Evolutionary conservation across 2,329 filamentous ascomycete species (phyloP), one percentile per base, ranked within the genome.

Genomic region (Cryphonectria radicalis): DNA sequence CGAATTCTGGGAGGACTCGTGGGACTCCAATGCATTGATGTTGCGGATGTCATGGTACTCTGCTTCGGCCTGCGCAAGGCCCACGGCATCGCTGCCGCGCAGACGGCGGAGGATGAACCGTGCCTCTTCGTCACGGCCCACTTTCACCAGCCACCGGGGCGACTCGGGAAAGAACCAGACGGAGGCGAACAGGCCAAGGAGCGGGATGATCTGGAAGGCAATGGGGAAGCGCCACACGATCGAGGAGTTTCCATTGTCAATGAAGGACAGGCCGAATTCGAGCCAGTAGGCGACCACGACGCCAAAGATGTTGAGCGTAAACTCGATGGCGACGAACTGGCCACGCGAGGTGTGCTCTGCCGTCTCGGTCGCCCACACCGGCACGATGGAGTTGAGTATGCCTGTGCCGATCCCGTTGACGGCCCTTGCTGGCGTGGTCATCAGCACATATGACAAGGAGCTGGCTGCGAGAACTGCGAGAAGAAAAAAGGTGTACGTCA

Each of bases 351-450:
- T 92, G 76, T 92, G 89, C 55, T 91, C 87, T 0, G 90, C 88
- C 0, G 89, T 91, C 79, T 93, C 91, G 0, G 91, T 91, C 0
- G 90, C 90, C 90, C 90, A 93, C 4, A 92, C 90, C 0, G 91
- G 91, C 0, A 91, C 87, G 73, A 93, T 92, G 10, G 90, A 88
- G 76, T 92, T 93, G 50, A 93, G 78, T 66, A 92, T 88, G 35
- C 91, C 91, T 2, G 90, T 93, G 4, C 91, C 91, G 63, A 90
- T 87, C 6, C 90, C 89, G 69, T 90, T 91, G 50, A 91, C 82
- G 22, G 87, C 81, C 42, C 89, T 87, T 17, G 88, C 86, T 84
- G 6, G 73, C 13, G 22, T 28, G 3, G 42, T 35, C 40, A 40
- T 64, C 37, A 64, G 62, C 4, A 50, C 3, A 10, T 43, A 42